Evolutionary conservation across 768 basidiomycete species (phyloP).

Genomic region (Tricholoma sp.): DNA sequence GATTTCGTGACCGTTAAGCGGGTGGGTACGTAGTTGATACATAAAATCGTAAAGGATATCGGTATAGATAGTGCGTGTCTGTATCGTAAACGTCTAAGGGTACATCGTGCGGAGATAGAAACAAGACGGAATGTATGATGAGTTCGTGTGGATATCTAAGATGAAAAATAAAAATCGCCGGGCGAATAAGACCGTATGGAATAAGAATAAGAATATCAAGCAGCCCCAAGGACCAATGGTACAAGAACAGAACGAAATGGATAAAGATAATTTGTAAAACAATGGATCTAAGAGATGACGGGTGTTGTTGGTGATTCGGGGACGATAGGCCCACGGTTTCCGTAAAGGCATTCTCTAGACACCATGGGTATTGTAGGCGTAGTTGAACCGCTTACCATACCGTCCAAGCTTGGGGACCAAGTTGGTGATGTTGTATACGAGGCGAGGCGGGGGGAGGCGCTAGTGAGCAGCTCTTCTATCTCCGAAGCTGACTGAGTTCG

Average conservation of each 20-base stretch:
- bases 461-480: slow-evolving; percentile 44
- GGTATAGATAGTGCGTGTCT: not conserved
- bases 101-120: slow-evolving; percentile 5
- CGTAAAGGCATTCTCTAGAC: too few species aligned
- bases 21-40: not conserved
- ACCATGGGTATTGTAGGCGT: slow-evolving; percentile 23
- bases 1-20: not conserved
- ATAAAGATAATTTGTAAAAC: slow-evolving; percentile 6
- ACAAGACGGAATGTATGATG: not conserved
- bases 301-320: slow-evolving; percentile 9
- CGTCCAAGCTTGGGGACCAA: slow-evolving; percentile 22
- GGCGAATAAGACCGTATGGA: too few species aligned
- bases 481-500: slow-evolving; percentile 49
- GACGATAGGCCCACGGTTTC: too few species aligned
- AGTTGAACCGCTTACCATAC: slow-evolving; percentile 17
- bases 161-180: not conserved
- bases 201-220: not conserved
- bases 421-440: slow-evolving; percentile 12
- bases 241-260: not conserved
- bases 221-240: not conserved
- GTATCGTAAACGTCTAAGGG: slow-evolving; percentile 1
- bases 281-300: slow-evolving; percentile 2
- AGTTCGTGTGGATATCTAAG: not conserved
- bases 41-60: not conserved
- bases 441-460: slow-evolving; percentile 25